Evolutionary conservation across 1,139 yeast genomes (phyloP).

Genomic region (Spencermartinsiella ligniputridi): DNA sequence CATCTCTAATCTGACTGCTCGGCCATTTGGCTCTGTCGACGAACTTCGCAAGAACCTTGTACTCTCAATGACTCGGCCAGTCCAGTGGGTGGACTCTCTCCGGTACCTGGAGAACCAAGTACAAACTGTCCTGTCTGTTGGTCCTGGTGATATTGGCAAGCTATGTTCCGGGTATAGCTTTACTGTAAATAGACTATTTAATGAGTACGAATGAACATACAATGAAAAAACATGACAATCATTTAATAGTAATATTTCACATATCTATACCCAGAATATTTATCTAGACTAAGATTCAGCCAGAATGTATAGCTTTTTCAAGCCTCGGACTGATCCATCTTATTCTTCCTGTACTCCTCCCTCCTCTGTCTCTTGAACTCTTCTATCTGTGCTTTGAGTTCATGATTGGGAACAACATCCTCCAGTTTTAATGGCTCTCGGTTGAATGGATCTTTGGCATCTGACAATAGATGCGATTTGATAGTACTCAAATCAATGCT

Average conservation of each 20-base stretch:
- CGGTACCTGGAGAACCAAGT: conserved; percentile 18
- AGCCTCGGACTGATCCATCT: conserved; percentile 9
- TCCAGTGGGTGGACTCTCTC: conserved; percentile 31
- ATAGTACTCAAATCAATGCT: conserved; percentile 87
- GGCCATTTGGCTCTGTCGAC: conserved; percentile 27
- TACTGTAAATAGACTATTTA: background rate
- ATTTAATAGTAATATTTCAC: no score
- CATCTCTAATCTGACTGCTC: conserved; percentile 34
- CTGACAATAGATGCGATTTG: conserved; percentile 89
- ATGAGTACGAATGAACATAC: background rate
- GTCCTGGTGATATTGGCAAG: conserved; percentile 31
- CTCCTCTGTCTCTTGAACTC: conserved; percentile 43
- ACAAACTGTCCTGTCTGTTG: conserved; percentile 25
- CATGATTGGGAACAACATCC: conserved; percentile 72
- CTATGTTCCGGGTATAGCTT: background rate
- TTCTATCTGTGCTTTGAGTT: conserved; percentile 56
- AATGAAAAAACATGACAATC: background rate
- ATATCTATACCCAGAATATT: background rate
- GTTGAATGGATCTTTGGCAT: conserved; percentile 95
- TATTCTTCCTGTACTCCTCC: conserved; percentile 12
- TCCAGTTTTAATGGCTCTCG: conserved; percentile 86
- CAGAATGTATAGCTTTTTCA: no score
- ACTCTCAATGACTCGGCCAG: conserved; percentile 29
- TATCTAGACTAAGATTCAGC: no score
- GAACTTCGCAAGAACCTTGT: conserved; percentile 28